Evolutionary conservation across 2,329 filamentous ascomycete genomes (phyloP), one percentile per base, ranked within the genome.

Genomic region (Cladosporium sp.): DNA sequence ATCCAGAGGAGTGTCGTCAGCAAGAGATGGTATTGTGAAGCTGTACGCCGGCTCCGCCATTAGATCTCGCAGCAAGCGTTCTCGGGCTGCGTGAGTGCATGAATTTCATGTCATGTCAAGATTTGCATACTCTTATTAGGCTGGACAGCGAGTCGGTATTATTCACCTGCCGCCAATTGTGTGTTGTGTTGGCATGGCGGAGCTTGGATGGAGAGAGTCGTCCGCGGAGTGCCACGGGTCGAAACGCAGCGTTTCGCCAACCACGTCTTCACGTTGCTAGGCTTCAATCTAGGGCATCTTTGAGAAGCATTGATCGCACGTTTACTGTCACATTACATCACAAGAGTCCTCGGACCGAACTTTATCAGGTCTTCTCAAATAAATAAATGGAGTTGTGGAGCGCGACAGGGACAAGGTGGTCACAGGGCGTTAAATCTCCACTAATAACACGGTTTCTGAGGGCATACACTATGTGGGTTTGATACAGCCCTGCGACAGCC

Each of bases 11-110:
- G 85, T 86, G 67, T 89, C 86, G 78, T 97, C 93, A 78, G 96
- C 86, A 61, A 97, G 80, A 66, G 93, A 97, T 36, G 93, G 93
- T 65, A 98, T 88, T 26, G 88, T 90, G 76, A 97, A 91, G 73
- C 85, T 86, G 24, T 63, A 66, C 4, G 59, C 58, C 14, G 65
- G 65, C 51, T 66, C 65, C 36, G 52, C 52, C 52, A 55, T 55
- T 2, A 32, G 32, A 8, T 34, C 28, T 55, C 18, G 52, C 52
- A 30, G 52, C n/a, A 32, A 4, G 52, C 52, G n/a, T n/a, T 34
- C 30, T n/a, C 30, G 14, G 30, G 52, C 12, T 30, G 28, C 28
- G 28, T 34, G 30, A 21, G 30, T 32, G 34, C 15, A 32, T 55
- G 52, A 21, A 34, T 24, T 2, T 21, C 6, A 34, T 55, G 18